phyloP scores from a whole-genome alignment of 2,329 filamentous ascomycete species.

The Sarocladium oryzae region DNA sequence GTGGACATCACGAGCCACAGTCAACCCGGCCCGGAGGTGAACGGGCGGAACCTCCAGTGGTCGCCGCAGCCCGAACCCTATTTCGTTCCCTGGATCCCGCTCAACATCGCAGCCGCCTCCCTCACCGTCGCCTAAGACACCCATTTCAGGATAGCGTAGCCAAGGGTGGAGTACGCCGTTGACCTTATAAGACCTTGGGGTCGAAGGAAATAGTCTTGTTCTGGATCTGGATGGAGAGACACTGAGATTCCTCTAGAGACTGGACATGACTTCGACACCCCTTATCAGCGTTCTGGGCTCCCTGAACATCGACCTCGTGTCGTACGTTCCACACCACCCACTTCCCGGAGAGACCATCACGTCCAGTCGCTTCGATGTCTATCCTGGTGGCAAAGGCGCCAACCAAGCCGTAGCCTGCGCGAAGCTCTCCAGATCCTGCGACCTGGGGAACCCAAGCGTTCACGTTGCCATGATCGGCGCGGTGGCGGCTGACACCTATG shows the following conservation, averaged over 20 bases:
- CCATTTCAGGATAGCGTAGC: background rate
- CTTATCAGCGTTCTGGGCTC: conserved; percentile 82
- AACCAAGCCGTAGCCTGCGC: conserved; percentile 91
- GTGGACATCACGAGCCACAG: background rate
- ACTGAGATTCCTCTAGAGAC: too few species aligned
- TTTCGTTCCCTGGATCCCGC: too few species aligned
- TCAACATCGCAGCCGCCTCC: background rate
- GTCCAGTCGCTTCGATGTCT: conserved; percentile 68
- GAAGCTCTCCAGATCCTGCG: conserved; percentile 60
- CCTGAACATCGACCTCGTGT: conserved; percentile 90
- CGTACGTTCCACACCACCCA: conserved; percentile 78
- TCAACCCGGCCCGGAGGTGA: too few species aligned
- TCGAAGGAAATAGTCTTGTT: conserved; percentile 4
- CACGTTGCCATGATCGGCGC: conserved; percentile 66
- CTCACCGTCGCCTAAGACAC: background rate
- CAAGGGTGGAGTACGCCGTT: background rate
- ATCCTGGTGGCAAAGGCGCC: conserved; percentile 86
- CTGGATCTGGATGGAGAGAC: too few species aligned
- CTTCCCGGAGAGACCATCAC: conserved; percentile 82
- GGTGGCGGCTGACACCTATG: conserved; percentile 64
- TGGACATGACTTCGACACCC: conserved; percentile 24
- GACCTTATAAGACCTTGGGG: background rate
- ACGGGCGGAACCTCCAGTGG: too few species aligned
- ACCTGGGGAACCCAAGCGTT: conserved; percentile 27
- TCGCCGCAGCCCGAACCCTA: too few species aligned